Evolutionary conservation across 2,329 filamentous ascomycete genomes (phyloP), one percentile per base, ranked within the genome.

Genomic region (Epichloe uncinata): DNA sequence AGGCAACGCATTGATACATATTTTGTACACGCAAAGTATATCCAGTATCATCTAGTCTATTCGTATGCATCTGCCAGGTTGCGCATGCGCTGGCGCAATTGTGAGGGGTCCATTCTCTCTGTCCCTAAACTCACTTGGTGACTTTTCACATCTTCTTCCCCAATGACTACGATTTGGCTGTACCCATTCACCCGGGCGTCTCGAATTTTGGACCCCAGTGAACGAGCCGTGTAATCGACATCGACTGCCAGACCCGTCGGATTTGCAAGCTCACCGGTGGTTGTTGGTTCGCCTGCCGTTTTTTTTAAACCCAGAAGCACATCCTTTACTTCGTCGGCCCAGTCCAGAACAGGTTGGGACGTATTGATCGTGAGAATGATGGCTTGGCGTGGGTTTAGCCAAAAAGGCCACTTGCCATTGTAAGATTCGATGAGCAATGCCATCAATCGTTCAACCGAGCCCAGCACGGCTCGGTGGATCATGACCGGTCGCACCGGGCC

Each of bases 361-460:
- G 81, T 73, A 58, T 85, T 88, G 48, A 91, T 74, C 0, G 85
- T 85, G 34, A 93, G 66, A 50, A 95, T 76, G 43, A 84, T 79
- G 41, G 79, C 82, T 61, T 93, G 89, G 5, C 81, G 78, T 1
- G 88, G 88, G 50, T 85, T 90, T 9, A 95, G 73, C 89, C 88
- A 95, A 63, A 63, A 91, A 3, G 88, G 88, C 79, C 87, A 94
- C 51, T 75, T 77, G 15, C 86, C 86, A 50, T 83, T 75, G 58
- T 90, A 87, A 56, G 87, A 84, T 66, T 95, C 89, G 50, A 93
- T 90, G 40, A 95, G 67, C 13, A 95, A 72, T 3, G 88, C 88
- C 75, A 95, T 83, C 54, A 95, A 80, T 43, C 89, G 78, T 66
- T 95, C 88, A 5, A 94, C 76, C 0, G 86, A 93, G 15, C 88